Evolutionary conservation across 177 flowering plant genomes (phyloP).

Genomic region (Telopea speciosissima): DNA sequence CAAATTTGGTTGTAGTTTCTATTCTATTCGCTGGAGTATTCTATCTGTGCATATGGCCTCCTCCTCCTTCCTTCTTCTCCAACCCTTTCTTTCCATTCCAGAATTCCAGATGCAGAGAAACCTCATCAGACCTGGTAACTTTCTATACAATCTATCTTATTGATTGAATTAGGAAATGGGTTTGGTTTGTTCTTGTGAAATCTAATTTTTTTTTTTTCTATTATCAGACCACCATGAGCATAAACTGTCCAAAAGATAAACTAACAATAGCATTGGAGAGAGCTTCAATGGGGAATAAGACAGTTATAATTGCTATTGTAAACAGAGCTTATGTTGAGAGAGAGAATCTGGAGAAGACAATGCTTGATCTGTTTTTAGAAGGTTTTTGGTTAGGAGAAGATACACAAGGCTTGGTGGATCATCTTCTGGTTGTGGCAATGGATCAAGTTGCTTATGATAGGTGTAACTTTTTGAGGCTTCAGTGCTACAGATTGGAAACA

Average conservation of each 20-base stretch:
- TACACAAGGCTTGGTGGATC: neutral
- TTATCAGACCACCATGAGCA: neutral
- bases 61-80: neutral
- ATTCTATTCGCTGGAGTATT: neutral
- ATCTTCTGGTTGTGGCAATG: neutral
- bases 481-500: neutral
- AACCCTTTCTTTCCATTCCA: no score
- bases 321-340: neutral
- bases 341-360: neutral
- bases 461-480: neutral
- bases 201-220: neutral
- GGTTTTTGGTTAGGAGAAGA: neutral
- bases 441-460: neutral
- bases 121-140: no score
- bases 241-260: neutral
- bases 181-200: neutral
- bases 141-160: no score
- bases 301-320: neutral
- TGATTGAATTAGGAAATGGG: neutral
- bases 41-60: neutral
- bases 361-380: neutral
- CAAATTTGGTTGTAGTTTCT: neutral
- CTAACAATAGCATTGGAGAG: neutral
- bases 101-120: no score
- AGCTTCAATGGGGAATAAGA: slow-evolving; percentile 1